Percentiles rank a stretch among this genome's conserved stretches.
Conservation (phyloP, 2,329 filamentous ascomycete genomes). For the Fusarium avenaceum region DNA sequence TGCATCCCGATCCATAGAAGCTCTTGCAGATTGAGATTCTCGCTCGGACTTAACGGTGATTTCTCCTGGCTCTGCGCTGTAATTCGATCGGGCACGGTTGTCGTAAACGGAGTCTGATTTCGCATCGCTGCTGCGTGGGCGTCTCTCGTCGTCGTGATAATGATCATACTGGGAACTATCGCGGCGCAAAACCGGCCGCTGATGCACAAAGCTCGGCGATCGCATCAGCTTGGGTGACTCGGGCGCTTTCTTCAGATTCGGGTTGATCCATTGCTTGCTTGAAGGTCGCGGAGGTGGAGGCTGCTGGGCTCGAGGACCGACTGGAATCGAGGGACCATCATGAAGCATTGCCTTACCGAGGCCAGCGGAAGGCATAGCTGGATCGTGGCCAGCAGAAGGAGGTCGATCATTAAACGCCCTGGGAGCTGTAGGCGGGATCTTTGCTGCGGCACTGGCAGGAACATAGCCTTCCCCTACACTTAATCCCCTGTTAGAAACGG, state of each 20-base stretch:
- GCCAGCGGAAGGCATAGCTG: slow-evolving; percentile 54
- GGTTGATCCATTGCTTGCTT: slow-evolving; percentile 73
- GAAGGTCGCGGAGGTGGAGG: slow-evolving; percentile 61
- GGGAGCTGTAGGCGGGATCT: slow-evolving; percentile 67
- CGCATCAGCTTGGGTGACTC: slow-evolving; percentile 67
- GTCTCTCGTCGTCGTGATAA: slow-evolving; percentile 57
- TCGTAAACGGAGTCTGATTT: slow-evolving; percentile 60
- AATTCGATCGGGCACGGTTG: slow-evolving; percentile 56
- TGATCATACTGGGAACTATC: slow-evolving; percentile 56
- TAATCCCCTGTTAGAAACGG: slow-evolving; percentile 63
- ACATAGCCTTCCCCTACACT: slow-evolving; percentile 52
- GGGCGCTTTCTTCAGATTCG: slow-evolving; percentile 64
- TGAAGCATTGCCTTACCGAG: slow-evolving; percentile 58
- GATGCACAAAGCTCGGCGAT: slow-evolving; percentile 64
- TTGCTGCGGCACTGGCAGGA: slow-evolving; percentile 55
- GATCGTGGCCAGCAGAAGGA: slow-evolving; percentile 58
- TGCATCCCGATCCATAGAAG: slow-evolving; percentile 45
- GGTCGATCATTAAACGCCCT: slow-evolving; percentile 66
- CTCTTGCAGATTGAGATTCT: slow-evolving; percentile 54
- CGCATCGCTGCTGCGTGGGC: slow-evolving; percentile 67
- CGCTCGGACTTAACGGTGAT: slow-evolving; percentile 58
- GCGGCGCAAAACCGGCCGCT: slow-evolving; percentile 55
- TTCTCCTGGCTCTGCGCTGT: slow-evolving; percentile 64
- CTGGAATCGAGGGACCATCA: slow-evolving; percentile 64
- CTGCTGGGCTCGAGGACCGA: slow-evolving; percentile 67